phyloP scores from a whole-genome alignment of 2,329 filamentous ascomycete species.

The Rutstroemia sp. region DNA sequence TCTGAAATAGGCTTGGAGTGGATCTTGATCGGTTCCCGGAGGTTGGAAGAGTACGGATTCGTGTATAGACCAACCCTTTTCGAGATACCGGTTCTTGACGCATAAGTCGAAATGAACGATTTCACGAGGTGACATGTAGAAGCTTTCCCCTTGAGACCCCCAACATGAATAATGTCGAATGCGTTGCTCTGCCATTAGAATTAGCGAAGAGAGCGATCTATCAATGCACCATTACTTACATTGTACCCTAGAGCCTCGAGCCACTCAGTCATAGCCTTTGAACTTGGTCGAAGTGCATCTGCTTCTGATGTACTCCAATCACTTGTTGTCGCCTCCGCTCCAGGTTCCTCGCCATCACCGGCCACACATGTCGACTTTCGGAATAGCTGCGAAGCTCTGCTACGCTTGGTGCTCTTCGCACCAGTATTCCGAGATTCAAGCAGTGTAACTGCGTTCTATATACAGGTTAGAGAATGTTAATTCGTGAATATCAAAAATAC shows the following conservation, averaged over 20 bases:
- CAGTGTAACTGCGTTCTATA: not conserved
- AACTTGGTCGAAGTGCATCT: not conserved
- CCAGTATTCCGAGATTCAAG: not conserved
- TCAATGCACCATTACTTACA: not conserved
- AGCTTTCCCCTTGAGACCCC: slow-evolving; percentile 67
- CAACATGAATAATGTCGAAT: slow-evolving; percentile 49
- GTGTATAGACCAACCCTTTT: slow-evolving; percentile 52
- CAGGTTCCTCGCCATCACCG: not conserved
- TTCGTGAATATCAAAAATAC: not conserved
- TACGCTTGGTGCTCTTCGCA: not conserved
- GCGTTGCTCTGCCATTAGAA: not conserved
- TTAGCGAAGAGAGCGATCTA: not conserved
- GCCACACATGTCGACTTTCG: not conserved
- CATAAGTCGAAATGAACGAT: slow-evolving; percentile 49
- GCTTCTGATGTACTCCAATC: not conserved
- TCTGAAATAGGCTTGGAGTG: slow-evolving; percentile 49
- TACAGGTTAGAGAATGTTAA: not conserved
- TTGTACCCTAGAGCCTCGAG: slow-evolving; percentile 3
- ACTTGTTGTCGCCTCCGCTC: not conserved
- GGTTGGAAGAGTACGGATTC: slow-evolving; percentile 57
- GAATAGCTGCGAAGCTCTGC: not conserved
- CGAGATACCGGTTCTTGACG: slow-evolving; percentile 19
- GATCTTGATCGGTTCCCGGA: slow-evolving; percentile 58
- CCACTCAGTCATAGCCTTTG: slow-evolving; percentile 3
- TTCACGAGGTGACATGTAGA: slow-evolving; percentile 60